These are phyloP conservation scores for Globisporangium perplexum DNA, from an alignment of 352 stramenopile species.

Conservation along the genomic window DNA sequence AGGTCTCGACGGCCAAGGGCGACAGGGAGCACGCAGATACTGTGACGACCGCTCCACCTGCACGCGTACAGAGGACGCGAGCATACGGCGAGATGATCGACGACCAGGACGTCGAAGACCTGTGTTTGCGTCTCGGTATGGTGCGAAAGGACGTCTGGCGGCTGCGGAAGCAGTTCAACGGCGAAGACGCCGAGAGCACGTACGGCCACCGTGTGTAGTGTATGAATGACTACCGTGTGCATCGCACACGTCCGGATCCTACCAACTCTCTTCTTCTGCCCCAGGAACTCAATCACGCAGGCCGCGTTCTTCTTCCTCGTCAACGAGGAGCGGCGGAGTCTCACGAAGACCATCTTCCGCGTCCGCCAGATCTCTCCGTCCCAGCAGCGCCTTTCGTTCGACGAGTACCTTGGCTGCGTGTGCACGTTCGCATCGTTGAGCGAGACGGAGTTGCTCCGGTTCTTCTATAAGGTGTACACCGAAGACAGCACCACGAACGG, in stretches of 20 bases:
- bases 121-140: constrained; percentile 35
- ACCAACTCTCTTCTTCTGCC: not conserved
- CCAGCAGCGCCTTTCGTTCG: constrained; percentile 36
- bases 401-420: constrained; percentile 43
- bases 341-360: constrained; percentile 39
- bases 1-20: not conserved
- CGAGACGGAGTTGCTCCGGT: constrained; percentile 42
- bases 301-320: constrained; percentile 56
- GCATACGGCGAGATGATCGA: constrained; percentile 23
- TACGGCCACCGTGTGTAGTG: constrained; percentile 5
- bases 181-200: constrained; percentile 31
- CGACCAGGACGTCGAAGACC: constrained; percentile 17
- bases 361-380: constrained; percentile 19
- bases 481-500: constrained; percentile 12
- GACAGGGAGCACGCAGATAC: not conserved
- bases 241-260: not conserved
- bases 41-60: not conserved
- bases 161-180: constrained; percentile 30
- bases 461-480: constrained; percentile 51
- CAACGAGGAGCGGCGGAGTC: constrained; percentile 30
- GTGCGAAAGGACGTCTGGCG: constrained; percentile 20
- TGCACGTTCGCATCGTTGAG: constrained; percentile 44
- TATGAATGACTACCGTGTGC: not conserved
- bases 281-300: constrained; percentile 32
- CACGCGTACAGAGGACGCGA: constrained; percentile 3